Base-by-base conservation (phyloP, 345 rosid genomes). In the Euphorbia tirucalli region DNA sequence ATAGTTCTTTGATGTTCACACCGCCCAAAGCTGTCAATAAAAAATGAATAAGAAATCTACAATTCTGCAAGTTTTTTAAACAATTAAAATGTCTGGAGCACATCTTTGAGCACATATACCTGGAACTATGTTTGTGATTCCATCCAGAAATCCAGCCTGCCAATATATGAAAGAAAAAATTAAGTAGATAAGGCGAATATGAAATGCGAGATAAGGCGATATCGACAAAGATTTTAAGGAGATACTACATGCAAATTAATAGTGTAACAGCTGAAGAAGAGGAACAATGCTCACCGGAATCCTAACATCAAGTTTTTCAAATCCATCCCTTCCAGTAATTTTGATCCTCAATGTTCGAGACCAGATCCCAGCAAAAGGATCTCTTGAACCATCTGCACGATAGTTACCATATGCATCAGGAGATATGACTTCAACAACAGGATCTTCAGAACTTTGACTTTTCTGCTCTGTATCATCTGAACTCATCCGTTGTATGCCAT, bases 81-180 rank as follows among this genome's bases (percentile, higher is more conserved):
- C n/a, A n/a, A n/a, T n/a, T n/a, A n/a, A n/a, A n/a, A n/a, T n/a
- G 7, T 25, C 28, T 11, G 44, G 35, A n/a, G 64, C 21, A 39
- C 5, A 27, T 57, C 64, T 32, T 52, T 27, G 24, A 16, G 0
- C 44, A 69, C 24, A 49, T 31, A n/a, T 86, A 93, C 98, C 98
- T 72, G 96, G 96, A 66, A 94, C 97, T 48, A 94, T 85, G 74
- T 90, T 89, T 69, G 98, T 89, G 73, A 94, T 76, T 31, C 91
- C 97, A 57, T 92, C 96, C 85, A 94, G 72, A 75, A 88, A 90
- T 61, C 98, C 98, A 1, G 98, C 95, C 97, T 94, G 90, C 10
- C 27, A 62, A 49, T 11, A 59, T n/a, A n/a, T n/a, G n/a, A n/a
- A n/a, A n/a, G n/a, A n/a, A n/a, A n/a, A n/a, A n/a, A n/a, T n/a